A percentile compares a stretch with the other conserved stretches of the same genome.
Conservation (phyloP, 2,329 filamentous ascomycete genomes). For the Hirsutella minnesotensis region DNA sequence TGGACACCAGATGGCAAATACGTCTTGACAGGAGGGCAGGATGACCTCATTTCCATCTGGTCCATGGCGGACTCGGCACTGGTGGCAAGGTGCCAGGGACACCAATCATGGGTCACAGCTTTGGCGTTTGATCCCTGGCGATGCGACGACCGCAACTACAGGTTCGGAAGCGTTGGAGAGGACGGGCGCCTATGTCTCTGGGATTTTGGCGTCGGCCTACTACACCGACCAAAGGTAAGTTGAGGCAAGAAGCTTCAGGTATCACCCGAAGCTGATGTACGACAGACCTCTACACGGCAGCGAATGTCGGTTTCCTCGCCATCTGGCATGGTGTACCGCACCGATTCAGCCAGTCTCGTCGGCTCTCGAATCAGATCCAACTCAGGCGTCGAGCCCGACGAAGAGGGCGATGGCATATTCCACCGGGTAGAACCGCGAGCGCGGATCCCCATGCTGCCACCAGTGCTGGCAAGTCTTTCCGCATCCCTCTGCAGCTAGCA, state of each 20-base stretch:
- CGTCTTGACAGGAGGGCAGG: slow-evolving; percentile 86
- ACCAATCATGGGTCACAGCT: slow-evolving; percentile 88
- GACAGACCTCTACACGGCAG: slow-evolving; percentile 21
- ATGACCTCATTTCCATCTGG: slow-evolving; percentile 95
- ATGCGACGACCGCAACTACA: slow-evolving; percentile 89
- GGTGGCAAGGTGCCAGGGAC: slow-evolving; percentile 85
- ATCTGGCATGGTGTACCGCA: slow-evolving; percentile 35
- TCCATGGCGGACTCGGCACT: slow-evolving; percentile 72
- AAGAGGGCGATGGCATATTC: slow-evolving; percentile 49
- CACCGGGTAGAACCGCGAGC: slow-evolving; percentile 80
- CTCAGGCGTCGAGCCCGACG: slow-evolving; percentile 47
- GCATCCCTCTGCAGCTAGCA: too few relatives aligned
- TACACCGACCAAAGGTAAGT: slow-evolving; percentile 64
- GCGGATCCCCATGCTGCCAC: slow-evolving; percentile 74
- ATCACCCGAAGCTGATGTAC: background rate
- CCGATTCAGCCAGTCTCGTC: slow-evolving; percentile 51
- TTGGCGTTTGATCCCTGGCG: slow-evolving; percentile 96
- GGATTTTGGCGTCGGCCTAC: slow-evolving; percentile 97
- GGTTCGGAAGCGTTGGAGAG: slow-evolving; percentile 91
- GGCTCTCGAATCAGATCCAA: slow-evolving; percentile 54
- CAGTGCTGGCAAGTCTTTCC: slow-evolving; percentile 60
- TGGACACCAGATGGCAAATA: slow-evolving; percentile 98
- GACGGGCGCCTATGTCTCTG: slow-evolving; percentile 84
- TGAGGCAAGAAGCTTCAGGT: too few relatives aligned
- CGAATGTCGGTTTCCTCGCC: slow-evolving; percentile 41